Conservation (phyloP, 495 filamentous ascomycete genomes). For the Chaetomium fimeti region DNA sequence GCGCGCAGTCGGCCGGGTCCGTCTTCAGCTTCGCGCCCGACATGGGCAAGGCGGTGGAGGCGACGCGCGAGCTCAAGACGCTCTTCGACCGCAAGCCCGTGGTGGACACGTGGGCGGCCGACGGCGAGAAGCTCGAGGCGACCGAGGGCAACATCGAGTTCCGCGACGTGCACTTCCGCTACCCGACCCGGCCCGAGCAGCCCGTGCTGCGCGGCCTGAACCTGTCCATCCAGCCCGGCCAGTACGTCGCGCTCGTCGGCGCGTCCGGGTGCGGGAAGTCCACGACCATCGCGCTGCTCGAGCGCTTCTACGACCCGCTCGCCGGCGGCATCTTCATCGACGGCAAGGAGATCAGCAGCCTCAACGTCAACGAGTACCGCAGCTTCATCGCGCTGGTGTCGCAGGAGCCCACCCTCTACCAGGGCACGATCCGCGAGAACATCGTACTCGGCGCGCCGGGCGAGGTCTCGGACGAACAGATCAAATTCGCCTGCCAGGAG, state of each 20-base stretch:
- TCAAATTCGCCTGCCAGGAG: constrained; percentile 60
- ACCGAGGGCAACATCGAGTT: constrained; percentile 59
- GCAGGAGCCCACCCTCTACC: constrained; percentile 62
- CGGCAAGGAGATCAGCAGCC: constrained; percentile 50
- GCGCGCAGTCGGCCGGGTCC: constrained; percentile 42
- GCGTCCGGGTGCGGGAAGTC: constrained; percentile 74
- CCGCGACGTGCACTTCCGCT: constrained; percentile 60
- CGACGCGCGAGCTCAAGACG: constrained; percentile 38
- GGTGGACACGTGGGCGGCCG: constrained; percentile 64
- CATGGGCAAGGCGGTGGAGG: constrained; percentile 42
- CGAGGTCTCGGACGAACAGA: constrained; percentile 50
- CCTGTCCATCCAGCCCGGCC: constrained; percentile 61
- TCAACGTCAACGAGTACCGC: constrained; percentile 57
- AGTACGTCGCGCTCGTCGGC: constrained; percentile 71
- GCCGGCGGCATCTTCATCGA: constrained; percentile 59
- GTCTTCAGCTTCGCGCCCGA: constrained; percentile 44
- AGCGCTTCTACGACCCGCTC: constrained; percentile 64
- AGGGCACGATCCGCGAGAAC: constrained; percentile 60
- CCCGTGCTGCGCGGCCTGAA: constrained; percentile 55
- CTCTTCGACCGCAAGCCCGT: constrained; percentile 42
- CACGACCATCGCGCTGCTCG: constrained; percentile 66
- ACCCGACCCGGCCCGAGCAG: constrained; percentile 58
- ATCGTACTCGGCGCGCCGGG: constrained; percentile 54
- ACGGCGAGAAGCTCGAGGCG: constrained; percentile 58
- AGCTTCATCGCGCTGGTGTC: constrained; percentile 59